A percentile compares a stretch with the other conserved stretches of the same genome.
phyloP scores from a whole-genome alignment of 352 stramenopile species.

The Saprolegnia parasitica region DNA sequence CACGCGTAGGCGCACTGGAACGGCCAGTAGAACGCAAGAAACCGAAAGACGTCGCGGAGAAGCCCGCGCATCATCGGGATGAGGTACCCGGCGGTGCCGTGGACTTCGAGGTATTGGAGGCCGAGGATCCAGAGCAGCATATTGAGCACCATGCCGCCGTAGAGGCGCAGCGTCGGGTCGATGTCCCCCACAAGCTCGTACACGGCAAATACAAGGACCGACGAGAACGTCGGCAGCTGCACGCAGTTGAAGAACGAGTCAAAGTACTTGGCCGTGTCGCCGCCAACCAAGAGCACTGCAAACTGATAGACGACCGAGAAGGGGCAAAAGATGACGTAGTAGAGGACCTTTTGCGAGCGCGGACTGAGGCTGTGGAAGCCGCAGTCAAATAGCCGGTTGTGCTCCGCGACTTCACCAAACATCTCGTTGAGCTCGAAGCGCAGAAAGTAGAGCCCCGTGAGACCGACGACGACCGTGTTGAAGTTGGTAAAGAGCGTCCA shows the following conservation, averaged over 20 bases:
- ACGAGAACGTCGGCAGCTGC: background rate
- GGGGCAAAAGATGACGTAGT: slow-evolving; percentile 19
- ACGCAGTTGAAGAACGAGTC: slow-evolving; percentile 13
- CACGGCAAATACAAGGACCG: slow-evolving; percentile 9
- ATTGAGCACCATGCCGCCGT: slow-evolving; percentile 21
- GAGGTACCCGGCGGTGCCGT: slow-evolving; percentile 14
- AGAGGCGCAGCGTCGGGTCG: background rate
- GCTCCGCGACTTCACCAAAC: slow-evolving; percentile 8
- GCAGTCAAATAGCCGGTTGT: slow-evolving; percentile 9
- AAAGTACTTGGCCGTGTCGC: slow-evolving; percentile 24
- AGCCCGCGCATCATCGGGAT: slow-evolving; percentile 21
- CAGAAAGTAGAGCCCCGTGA: slow-evolving; percentile 16
- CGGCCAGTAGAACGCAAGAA: background rate
- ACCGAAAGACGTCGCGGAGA: slow-evolving; percentile 15
- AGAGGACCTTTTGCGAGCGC: slow-evolving; percentile 15
- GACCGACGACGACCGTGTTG: slow-evolving; percentile 9
- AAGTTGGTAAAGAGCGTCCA: background rate
- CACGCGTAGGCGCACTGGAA: slow-evolving; percentile 12
- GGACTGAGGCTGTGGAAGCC: slow-evolving; percentile 1
- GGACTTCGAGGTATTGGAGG: slow-evolving; percentile 22
- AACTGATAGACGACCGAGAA: slow-evolving; percentile 20
- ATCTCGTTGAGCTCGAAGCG: slow-evolving; percentile 26
- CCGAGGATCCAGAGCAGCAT: slow-evolving; percentile 30
- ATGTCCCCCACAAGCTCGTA: background rate
- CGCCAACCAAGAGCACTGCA: background rate